Conservation (phyloP, 331 rosid genomes). For the Quercus tomentella region DNA sequence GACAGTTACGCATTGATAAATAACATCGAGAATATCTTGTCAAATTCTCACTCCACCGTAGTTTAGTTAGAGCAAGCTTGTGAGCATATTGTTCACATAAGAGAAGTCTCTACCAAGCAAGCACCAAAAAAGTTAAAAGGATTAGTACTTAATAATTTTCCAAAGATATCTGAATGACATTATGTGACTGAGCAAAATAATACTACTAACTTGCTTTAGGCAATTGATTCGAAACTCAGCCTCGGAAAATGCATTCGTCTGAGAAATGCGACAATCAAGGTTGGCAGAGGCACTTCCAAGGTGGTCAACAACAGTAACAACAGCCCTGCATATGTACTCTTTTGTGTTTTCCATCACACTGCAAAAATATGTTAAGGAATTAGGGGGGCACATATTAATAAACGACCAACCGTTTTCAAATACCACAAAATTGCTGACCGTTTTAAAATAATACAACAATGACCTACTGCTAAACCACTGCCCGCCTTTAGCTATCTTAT, state of each 20-base stretch:
- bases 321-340: conserved; percentile 69
- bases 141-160: not conserved
- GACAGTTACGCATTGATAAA: conserved; percentile 48
- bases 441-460: not conserved
- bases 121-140: not conserved
- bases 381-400: not conserved
- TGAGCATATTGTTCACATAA: conserved; percentile 62
- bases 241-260: conserved; percentile 55
- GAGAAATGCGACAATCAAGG: conserved; percentile 54
- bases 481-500: no score
- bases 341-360: conserved; percentile 80
- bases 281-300: conserved; percentile 76
- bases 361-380: not conserved
- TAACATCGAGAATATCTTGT: conserved; percentile 57
- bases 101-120: conserved; percentile 55
- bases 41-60: conserved; percentile 52
- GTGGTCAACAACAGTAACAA: conserved; percentile 84
- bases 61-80: conserved; percentile 51
- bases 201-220: conserved; percentile 61
- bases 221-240: conserved; percentile 56
- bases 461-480: no score
- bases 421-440: not conserved
- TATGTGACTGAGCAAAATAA: not conserved
- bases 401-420: not conserved
- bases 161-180: not conserved